A percentile compares a stretch with the other conserved stretches of the same genome.
Evolutionary conservation across 345 rosid species (phyloP).

Genomic region (Psidium guajava): DNA sequence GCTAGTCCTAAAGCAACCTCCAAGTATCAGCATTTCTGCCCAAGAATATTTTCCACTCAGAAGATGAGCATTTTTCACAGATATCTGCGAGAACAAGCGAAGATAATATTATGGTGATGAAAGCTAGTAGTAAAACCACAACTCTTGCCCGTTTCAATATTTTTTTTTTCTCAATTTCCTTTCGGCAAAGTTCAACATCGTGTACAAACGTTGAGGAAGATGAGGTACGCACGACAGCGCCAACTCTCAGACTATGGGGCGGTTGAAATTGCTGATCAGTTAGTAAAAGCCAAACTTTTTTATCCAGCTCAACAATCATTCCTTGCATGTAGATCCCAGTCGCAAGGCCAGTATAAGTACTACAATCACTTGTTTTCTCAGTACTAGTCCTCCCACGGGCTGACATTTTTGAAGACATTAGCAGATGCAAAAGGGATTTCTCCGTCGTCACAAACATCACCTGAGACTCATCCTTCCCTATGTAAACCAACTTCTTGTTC

Average conservation of each 20-base stretch:
- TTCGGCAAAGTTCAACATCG: not conserved
- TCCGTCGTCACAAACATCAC: constrained; percentile 48
- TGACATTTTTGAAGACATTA: constrained; percentile 14
- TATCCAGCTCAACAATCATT: constrained; percentile 72
- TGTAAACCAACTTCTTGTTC: constrained; percentile 57
- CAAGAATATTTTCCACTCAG: constrained; percentile 62
- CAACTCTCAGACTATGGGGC: constrained; percentile 65
- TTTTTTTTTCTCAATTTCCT: not conserved
- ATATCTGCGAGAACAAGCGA: constrained; percentile 31
- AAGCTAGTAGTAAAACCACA: not conserved
- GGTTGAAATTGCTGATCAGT: constrained; percentile 38
- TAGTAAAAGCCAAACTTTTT: constrained; percentile 74
- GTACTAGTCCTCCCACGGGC: constrained; percentile 8
- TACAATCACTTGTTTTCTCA: constrained; percentile 35
- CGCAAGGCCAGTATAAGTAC: constrained; percentile 57
- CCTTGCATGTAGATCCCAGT: constrained; percentile 66
- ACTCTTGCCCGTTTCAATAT: not conserved
- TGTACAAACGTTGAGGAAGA: not conserved
- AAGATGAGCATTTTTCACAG: constrained; percentile 67
- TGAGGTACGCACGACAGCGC: constrained; percentile 53
- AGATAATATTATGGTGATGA: not conserved
- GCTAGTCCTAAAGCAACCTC: constrained; percentile 73
- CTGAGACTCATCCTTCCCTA: constrained; percentile 37
- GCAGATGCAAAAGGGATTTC: constrained; percentile 40
- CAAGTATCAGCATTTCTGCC: constrained; percentile 59